These are phyloP conservation scores for Aspergillus indologenus DNA, from an alignment of 495 filamentous ascomycete genomes.

Conservation along the genomic window DNA sequence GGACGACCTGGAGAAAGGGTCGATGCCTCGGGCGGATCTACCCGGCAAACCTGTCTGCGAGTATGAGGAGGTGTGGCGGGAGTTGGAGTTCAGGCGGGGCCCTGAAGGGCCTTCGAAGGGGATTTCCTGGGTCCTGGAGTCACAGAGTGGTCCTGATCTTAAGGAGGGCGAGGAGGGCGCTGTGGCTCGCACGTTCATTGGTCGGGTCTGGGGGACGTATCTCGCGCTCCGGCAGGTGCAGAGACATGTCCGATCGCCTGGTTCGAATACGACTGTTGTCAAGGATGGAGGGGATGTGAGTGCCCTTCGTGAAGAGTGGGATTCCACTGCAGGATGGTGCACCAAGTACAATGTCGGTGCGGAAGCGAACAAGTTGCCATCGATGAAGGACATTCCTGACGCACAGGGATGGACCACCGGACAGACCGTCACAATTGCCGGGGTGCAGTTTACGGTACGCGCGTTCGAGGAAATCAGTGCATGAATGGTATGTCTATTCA, in stretches of 20 bases:
- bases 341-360: conserved; percentile 30
- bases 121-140: conserved; percentile 39
- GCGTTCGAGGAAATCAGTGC: conserved; percentile 30
- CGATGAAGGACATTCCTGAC: conserved; percentile 21
- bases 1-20: conserved; percentile 39
- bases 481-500: conserved; percentile 8
- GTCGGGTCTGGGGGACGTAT: conserved; percentile 37
- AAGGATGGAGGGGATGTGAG: conserved; percentile 34
- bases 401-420: conserved; percentile 11
- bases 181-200: conserved; percentile 35
- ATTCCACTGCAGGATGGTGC: conserved; percentile 20
- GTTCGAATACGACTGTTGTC: conserved; percentile 16
- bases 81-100: conserved; percentile 26
- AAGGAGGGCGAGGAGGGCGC: conserved; percentile 24
- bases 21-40: conserved; percentile 38
- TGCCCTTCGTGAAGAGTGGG: conserved; percentile 39
- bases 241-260: conserved; percentile 14
- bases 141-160: conserved; percentile 16
- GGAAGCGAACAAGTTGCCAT: conserved; percentile 23
- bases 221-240: conserved; percentile 36
- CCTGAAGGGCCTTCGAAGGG: conserved; percentile 23
- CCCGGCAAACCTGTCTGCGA: conserved; percentile 32
- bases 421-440: conserved; percentile 25
- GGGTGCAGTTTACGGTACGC: conserved; percentile 33
- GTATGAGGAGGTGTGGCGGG: conserved; percentile 43